These are phyloP conservation scores for Podospora fimiseda DNA, from an alignment of 495 filamentous ascomycete genomes.

Conservation along the genomic window DNA sequence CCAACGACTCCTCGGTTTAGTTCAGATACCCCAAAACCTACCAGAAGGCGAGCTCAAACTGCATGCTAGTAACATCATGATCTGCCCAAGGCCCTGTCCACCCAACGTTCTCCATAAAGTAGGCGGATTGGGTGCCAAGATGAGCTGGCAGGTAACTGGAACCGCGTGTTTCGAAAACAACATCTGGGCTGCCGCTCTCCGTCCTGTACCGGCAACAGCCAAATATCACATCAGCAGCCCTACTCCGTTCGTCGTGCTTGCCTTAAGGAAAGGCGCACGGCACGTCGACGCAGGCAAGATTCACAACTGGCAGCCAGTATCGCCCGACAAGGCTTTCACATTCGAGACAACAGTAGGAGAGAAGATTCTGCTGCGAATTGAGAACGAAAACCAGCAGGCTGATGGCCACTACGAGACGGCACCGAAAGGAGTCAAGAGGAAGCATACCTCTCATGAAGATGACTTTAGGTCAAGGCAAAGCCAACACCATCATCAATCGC, in stretches of 20 bases:
- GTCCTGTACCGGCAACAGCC: conserved; percentile 59
- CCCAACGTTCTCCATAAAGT: conserved; percentile 66
- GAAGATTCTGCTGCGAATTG: conserved; percentile 74
- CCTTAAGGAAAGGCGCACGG: conserved; percentile 60
- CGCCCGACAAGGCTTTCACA: conserved; percentile 55
- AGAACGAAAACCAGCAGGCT: conserved; percentile 53
- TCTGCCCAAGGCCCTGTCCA: conserved; percentile 66
- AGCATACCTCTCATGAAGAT: conserved; percentile 48
- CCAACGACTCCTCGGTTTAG: conserved; percentile 59
- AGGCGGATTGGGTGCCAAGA: conserved; percentile 74
- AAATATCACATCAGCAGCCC: conserved; percentile 68
- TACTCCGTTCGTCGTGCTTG: conserved; percentile 68
- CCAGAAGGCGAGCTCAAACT: conserved; percentile 63
- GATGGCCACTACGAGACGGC: conserved; percentile 52
- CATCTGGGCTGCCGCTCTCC: conserved; percentile 78
- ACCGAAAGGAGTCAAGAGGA: conserved; percentile 50
- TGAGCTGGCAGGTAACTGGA: conserved; percentile 76
- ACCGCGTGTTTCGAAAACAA: conserved; percentile 67
- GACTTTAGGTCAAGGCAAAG: conserved; percentile 23
- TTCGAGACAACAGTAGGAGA: conserved; percentile 82
- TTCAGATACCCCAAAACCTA: conserved; percentile 53
- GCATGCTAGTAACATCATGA: conserved; percentile 87
- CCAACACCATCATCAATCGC: conserved; percentile 13
- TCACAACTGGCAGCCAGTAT: conserved; percentile 73
- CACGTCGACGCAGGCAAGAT: conserved; percentile 79